Base-by-base conservation (phyloP, 202 grass and related monocot genomes). In the Setaria italica region DNA sequence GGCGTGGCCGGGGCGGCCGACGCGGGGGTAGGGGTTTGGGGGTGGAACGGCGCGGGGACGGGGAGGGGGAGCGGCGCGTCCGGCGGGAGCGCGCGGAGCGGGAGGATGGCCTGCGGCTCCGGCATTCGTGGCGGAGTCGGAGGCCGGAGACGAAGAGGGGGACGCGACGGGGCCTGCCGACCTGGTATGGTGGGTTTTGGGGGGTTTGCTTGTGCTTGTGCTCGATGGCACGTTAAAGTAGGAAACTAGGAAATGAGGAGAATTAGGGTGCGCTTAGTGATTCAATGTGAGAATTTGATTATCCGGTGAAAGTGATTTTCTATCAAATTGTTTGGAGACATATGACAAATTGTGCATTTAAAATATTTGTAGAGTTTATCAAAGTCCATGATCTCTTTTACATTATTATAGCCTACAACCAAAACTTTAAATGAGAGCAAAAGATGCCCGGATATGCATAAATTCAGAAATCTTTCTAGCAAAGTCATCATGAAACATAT, bases 51-150 rank as follows among this genome's bases (percentile, higher is more conserved):
- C 34, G 54, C 49, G 13, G 84, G 87, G 21, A 91, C 49, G 16
- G 84, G 87, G 19, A 92, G 65, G 11, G 88, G 85, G 20, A 89
- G 88, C 57, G 89, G 94, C 80, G 94, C 91, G 46, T 93, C 93
- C 35, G 88, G 89, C 78, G 89, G 93, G 47, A 94, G 83, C n/a
- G 87, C 88, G 42, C 86, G 86, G 58, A 95, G 85, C 67, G 90
- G 93, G 73, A 89, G 91, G 67, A 90, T 81, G 51, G 95, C 88
- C 79, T 93, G 88, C 66, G 89, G 86, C 91, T 89, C 87, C 80
- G 90, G 85, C 90, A 92, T 89, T 87, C 59, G 72, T 2, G 76
- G 89, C 75, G 80, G 46, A 25, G 72, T 12, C 55, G 42, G 7
- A 15, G 32, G 21, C 42, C 62, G 62, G 77, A 60, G 77, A 39